Evolutionary conservation across 1,284 basidiomycete species (phyloP).

Genomic region (Spongiforma sp.): DNA sequence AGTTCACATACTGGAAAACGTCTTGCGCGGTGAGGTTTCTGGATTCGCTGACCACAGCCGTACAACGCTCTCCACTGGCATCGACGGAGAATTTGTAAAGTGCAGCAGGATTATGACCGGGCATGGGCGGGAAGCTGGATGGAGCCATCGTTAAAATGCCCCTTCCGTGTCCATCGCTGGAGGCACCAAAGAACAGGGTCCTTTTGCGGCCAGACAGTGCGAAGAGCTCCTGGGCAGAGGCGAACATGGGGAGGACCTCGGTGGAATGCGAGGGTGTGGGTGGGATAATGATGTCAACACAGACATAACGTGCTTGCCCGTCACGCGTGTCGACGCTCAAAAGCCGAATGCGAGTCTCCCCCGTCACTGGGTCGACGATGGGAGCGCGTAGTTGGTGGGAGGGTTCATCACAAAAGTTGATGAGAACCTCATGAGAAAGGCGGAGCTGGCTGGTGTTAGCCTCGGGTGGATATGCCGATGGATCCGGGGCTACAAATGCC

Average conservation of each 20-base stretch:
- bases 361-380: slow-evolving; percentile 18
- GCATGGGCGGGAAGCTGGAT: not conserved
- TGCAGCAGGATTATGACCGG: not conserved
- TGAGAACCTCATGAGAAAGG: slow-evolving; percentile 26
- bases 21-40: slow-evolving; percentile 13
- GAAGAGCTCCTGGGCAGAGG: slow-evolving; percentile 18
- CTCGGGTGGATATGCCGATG: not conserved
- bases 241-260: slow-evolving; percentile 13
- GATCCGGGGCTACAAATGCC: slow-evolving; percentile 19
- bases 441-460: slow-evolving; percentile 8
- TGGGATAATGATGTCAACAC: slow-evolving; percentile 23
- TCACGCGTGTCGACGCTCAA: slow-evolving; percentile 1
- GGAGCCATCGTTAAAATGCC: slow-evolving; percentile 22
- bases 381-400: slow-evolving; percentile 18
- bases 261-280: not conserved
- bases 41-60: slow-evolving; percentile 16
- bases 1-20: slow-evolving; percentile 1
- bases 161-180: slow-evolving; percentile 24
- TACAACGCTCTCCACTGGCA: slow-evolving; percentile 24
- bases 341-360: slow-evolving; percentile 17
- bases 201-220: slow-evolving; percentile 19
- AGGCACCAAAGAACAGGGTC: slow-evolving; percentile 16
- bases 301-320: slow-evolving; percentile 14
- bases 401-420: slow-evolving; percentile 5
- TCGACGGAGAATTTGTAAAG: slow-evolving; percentile 30